phyloP scores from a whole-genome alignment of 1,139 yeast genomes.

The Groenewaldozyma sp. region DNA sequence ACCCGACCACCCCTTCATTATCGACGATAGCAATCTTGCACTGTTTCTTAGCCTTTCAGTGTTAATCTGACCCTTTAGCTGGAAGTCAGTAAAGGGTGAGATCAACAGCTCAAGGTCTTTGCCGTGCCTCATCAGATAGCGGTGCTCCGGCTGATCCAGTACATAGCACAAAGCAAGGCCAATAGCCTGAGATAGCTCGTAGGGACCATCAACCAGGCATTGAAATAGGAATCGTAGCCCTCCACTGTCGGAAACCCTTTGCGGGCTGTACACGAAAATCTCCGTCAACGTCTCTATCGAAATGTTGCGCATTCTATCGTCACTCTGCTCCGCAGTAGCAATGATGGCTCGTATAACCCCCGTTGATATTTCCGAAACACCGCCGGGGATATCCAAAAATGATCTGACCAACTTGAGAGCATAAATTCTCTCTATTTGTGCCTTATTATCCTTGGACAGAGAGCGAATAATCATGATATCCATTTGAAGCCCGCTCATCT shows the following conservation, averaged over 20 bases:
- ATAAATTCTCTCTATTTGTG: constrained; percentile 62
- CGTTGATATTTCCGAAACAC: constrained; percentile 46
- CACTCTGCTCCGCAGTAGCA: constrained; percentile 56
- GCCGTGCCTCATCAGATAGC: constrained; percentile 51
- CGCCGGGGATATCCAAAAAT: constrained; percentile 49
- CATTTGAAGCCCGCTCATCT: constrained; percentile 40
- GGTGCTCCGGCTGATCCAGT: constrained; percentile 50
- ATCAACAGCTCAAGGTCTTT: constrained; percentile 55
- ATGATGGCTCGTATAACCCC: constrained; percentile 68
- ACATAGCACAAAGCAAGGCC: constrained; percentile 49
- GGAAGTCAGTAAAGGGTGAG: constrained; percentile 55
- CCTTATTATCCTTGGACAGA: constrained; percentile 45
- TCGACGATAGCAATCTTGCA: constrained; percentile 50
- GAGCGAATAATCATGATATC: constrained; percentile 59
- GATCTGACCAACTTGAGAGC: constrained; percentile 65
- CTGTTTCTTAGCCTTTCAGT: constrained; percentile 51
- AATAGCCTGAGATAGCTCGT: constrained; percentile 47
- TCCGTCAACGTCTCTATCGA: constrained; percentile 69
- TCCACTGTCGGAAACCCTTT: constrained; percentile 50
- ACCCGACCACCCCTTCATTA: constrained; percentile 74
- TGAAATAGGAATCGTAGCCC: constrained; percentile 55
- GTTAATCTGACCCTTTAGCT: constrained; percentile 37
- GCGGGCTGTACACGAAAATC: constrained; percentile 51
- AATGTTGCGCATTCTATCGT: constrained; percentile 46
- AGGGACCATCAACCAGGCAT: constrained; percentile 53